Percentiles rank a stretch among this genome's conserved stretches.
phyloP scores from a whole-genome alignment of 2,329 filamentous ascomycete genomes.

The Penicillium olsonii region DNA sequence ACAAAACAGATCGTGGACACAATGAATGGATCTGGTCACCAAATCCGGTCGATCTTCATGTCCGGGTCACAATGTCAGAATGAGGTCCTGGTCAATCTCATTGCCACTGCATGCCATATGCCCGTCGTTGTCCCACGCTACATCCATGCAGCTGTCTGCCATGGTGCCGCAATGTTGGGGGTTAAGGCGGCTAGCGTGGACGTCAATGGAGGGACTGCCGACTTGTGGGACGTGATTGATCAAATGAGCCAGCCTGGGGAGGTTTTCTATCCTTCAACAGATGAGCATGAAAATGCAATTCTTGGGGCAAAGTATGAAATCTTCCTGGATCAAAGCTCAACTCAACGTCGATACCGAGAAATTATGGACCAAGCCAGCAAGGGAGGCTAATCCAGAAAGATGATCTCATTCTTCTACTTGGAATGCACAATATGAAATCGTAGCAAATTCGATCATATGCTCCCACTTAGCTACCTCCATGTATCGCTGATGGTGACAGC shows the following conservation, averaged over 20 bases:
- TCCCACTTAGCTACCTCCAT: no score
- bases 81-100: constrained; percentile 82
- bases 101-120: constrained; percentile 88
- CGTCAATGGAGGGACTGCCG: constrained; percentile 74
- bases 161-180: constrained; percentile 95
- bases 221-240: constrained; percentile 96
- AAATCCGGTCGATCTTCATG: constrained; percentile 95
- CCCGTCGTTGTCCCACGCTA: constrained; percentile 92
- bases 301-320: constrained; percentile 88
- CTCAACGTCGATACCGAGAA: constrained; percentile 78
- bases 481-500: constrained; percentile 37
- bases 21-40: constrained; percentile 89
- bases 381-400: no score
- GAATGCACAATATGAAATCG: background rate
- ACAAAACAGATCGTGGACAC: constrained; percentile 89
- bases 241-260: constrained; percentile 93
- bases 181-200: constrained; percentile 92
- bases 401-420: no score
- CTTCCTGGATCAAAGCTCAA: constrained; percentile 89
- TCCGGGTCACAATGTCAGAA: constrained; percentile 98
- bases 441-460: no score
- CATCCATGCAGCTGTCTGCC: constrained; percentile 91
- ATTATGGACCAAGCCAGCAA: constrained; percentile 74
- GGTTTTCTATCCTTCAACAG: constrained; percentile 72
- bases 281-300: constrained; percentile 74